Base-by-base conservation (phyloP, 2,329 filamentous ascomycete species). In the Shiraia sp. region DNA sequence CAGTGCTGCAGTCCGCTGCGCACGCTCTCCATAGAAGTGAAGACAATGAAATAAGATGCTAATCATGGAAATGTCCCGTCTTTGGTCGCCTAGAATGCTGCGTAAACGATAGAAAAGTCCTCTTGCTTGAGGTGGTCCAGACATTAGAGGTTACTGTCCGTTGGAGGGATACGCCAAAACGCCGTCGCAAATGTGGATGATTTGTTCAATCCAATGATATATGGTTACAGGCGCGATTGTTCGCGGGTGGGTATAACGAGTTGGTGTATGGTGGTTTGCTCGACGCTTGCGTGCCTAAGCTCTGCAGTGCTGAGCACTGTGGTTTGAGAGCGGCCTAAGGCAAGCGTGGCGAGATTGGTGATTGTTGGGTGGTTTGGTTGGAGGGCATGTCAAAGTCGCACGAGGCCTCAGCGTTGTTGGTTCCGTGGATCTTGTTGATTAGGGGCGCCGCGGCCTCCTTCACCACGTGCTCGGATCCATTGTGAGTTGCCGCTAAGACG, bases 401-500 rank as follows among this genome's bases (percentile, higher is more conserved):
- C 24, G 14, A 30, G 36, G 17, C 39, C 49, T 70, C 66, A 69
- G 38, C 65, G 63, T 43, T 66, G 65, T 53, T 69, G 63, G 45
- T 72, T 65, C 36, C 59, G 60, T 39, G 61, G 67, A 45, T 70
- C 63, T 38, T 68, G 68, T 47, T 65, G 67, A 39, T 65, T 66
- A 14, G 61, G 62, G 25, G 61, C 57, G 23, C 60, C 53, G 31
- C 63, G 64, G 28, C 66, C 68, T 26, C 60, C 60, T 53, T 71
- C 65, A 35, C 63, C 62, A 47, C 68, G 56, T 32, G 58, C 35
- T 34, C 65, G 56, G 36, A 69, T 62, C 68, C 68, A 68, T 54
- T 68, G 61, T 10, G 63, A 42, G 40, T 66, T 66, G 19, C 69
- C 70, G 43, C 65, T 70, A 42, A 69, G 69, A 46, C 70, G 66